phyloP scores from a whole-genome alignment of 495 filamentous ascomycete genomes.

The Glutinoglossum americanum region DNA sequence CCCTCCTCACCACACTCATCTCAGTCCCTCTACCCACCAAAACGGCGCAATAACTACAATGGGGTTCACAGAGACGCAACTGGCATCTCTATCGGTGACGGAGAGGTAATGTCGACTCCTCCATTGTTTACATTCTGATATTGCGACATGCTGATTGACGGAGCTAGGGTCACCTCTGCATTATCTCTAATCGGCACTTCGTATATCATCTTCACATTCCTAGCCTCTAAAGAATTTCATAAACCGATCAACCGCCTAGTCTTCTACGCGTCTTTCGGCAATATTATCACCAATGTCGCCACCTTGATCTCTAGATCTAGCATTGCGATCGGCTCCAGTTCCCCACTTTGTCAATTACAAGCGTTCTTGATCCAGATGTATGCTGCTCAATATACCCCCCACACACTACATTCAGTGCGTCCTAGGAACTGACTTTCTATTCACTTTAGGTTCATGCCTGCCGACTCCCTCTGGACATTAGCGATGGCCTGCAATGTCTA shows the following conservation, averaged over 20 bases:
- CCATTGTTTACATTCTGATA: neutral
- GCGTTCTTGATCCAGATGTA: constrained; percentile 59
- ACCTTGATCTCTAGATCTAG: constrained; percentile 50
- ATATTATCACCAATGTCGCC: constrained; percentile 59
- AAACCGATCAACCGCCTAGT: constrained; percentile 82
- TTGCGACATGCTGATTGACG: neutral
- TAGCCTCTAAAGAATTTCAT: constrained; percentile 35
- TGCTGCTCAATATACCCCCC: constrained; percentile 6
- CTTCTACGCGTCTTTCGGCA: constrained; percentile 72
- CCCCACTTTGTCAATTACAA: constrained; percentile 50
- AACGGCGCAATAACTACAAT: neutral
- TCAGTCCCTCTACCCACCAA: neutral
- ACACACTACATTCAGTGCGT: neutral
- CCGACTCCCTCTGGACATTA: constrained; percentile 61
- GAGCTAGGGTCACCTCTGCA: constrained; percentile 31
- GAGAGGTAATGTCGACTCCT: neutral
- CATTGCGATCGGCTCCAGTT: constrained; percentile 20
- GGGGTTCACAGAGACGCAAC: neutral
- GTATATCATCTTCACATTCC: constrained; percentile 56
- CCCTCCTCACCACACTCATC: neutral
- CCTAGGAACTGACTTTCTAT: neutral
- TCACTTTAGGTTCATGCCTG: constrained; percentile 44
- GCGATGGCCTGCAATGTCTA: constrained; percentile 83
- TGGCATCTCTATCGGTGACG: neutral
- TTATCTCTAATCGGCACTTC: constrained; percentile 51